Base-by-base conservation (phyloP, 2,329 filamentous ascomycete species). In the Xylariales sp. region DNA sequence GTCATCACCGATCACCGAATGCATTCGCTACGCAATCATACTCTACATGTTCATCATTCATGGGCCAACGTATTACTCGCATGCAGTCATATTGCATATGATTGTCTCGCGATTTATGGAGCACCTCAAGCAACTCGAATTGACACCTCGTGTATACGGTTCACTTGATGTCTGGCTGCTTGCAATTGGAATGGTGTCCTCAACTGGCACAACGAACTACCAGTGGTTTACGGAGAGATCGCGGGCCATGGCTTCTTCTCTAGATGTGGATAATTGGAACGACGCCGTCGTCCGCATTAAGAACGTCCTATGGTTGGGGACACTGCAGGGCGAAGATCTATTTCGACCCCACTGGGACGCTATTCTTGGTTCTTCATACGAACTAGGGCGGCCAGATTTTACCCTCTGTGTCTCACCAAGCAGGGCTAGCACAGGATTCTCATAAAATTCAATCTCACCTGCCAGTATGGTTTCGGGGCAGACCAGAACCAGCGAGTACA, bases 51-150 rank as follows among this genome's bases (percentile, higher is more conserved):
- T 79, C 14, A 63, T 65, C 29, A 59, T 73, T 1, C 75, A 78
- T 9, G 75, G 74, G 0, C 68, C 74, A 20, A 76, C 74, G 7
- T 79, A 78, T 48, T 79, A 74, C 46, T 70, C 74, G 2, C 74
- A 78, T 45, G 61, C 57, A 0, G 60, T 58, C 8, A 58, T 76
- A 9, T 44, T 62, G 4, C 59, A 61, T 33, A 54, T 47, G 0
- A 56, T 71, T 2, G 46, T 68, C 10, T 20, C 43, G 2, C 57
- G 51, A 15, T 54, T 73, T 11, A 57, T 52, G 16, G 21, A 43
- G 1, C 46, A 63, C 19, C 53, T 73, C 4, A 45, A 53, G 10
- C 9, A 37, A 22, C 29, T 56, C 6, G 43, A 51, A 18, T 35
- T 27, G 18, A 45, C 20, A 5, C 14, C 37, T 2, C 32, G 39